Evolutionary conservation across 1,284 basidiomycete species (phyloP).

Genomic region (Coniferiporia weirii): DNA sequence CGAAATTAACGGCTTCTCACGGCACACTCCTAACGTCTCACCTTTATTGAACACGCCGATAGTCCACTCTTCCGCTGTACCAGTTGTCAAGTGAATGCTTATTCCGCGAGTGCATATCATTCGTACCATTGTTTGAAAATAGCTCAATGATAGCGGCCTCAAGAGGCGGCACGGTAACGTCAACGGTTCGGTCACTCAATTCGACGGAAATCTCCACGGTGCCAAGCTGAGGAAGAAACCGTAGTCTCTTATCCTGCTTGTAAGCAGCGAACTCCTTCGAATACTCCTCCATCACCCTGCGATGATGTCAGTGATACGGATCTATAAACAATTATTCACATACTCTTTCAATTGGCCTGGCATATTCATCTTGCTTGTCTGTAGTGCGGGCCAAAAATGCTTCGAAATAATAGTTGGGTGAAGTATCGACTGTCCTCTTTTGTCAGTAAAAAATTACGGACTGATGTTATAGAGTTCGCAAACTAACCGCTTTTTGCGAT

Average conservation of each 20-base stretch:
- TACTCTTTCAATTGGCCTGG: constrained; percentile 79
- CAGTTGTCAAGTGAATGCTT: not conserved
- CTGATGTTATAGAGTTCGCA: not conserved
- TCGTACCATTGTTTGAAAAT: constrained; percentile 65
- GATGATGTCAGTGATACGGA: constrained; percentile 9
- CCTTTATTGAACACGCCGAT: not conserved
- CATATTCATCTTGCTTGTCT: constrained; percentile 68
- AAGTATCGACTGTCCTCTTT: constrained; percentile 53
- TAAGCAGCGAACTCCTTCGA: constrained; percentile 70
- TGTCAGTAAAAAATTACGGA: constrained; percentile 10
- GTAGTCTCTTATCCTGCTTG: constrained; percentile 86
- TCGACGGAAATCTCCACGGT: constrained; percentile 75
- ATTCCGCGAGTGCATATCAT: not conserved
- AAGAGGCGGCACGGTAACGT: constrained; percentile 76
- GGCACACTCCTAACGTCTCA: not conserved
- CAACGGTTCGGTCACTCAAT: constrained; percentile 71
- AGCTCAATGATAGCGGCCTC: constrained; percentile 88
- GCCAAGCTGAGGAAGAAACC: constrained; percentile 84
- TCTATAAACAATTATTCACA: constrained; percentile 4
- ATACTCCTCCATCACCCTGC: constrained; percentile 71
- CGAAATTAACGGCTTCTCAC: not conserved
- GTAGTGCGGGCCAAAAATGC: constrained; percentile 89
- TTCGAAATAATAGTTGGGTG: constrained; percentile 88
- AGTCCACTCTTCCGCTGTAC: not conserved
- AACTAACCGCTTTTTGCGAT: constrained; percentile 56